Conservation (phyloP, 805 yeast species). For the Saccharomycopsis guyanensis region DNA sequence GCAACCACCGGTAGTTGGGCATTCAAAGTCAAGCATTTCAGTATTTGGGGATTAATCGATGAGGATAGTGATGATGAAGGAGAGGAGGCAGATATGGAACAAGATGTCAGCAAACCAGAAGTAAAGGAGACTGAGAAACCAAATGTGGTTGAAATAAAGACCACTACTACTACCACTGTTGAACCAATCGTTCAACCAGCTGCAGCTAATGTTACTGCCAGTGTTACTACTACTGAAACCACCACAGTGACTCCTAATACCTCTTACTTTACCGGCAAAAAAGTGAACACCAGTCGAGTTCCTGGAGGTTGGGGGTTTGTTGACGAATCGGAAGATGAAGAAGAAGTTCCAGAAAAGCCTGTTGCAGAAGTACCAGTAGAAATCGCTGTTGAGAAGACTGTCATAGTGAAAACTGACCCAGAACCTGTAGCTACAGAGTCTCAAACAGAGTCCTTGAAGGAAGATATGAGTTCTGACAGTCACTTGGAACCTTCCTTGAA, state of each 20-base stretch:
- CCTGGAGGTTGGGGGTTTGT: not conserved
- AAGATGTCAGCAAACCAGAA: constrained; percentile 24
- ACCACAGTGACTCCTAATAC: not conserved
- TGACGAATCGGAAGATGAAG: constrained; percentile 2
- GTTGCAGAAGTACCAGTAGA: not conserved
- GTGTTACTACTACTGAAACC: not conserved
- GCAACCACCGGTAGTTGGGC: constrained; percentile 70
- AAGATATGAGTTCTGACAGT: not conserved
- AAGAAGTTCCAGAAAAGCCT: not conserved
- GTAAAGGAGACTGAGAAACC: constrained; percentile 3
- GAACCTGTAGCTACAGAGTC: not conserved
- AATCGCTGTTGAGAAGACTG: not conserved
- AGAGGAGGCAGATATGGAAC: constrained; percentile 22
- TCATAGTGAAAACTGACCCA: constrained; percentile 11
- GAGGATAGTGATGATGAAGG: constrained; percentile 51
- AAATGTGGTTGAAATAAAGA: not conserved
- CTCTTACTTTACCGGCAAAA: not conserved
- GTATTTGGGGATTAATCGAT: constrained; percentile 85
- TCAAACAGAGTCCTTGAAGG: not conserved
- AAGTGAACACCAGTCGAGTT: not conserved
- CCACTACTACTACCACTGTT: not conserved
- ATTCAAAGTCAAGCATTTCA: constrained; percentile 82
- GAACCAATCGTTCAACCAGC: no score
- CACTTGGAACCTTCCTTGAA: no score
- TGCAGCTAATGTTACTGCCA: constrained; percentile 5